phyloP scores from a whole-genome alignment of 2,329 filamentous ascomycete genomes.

The Apiospora saccharicola region DNA sequence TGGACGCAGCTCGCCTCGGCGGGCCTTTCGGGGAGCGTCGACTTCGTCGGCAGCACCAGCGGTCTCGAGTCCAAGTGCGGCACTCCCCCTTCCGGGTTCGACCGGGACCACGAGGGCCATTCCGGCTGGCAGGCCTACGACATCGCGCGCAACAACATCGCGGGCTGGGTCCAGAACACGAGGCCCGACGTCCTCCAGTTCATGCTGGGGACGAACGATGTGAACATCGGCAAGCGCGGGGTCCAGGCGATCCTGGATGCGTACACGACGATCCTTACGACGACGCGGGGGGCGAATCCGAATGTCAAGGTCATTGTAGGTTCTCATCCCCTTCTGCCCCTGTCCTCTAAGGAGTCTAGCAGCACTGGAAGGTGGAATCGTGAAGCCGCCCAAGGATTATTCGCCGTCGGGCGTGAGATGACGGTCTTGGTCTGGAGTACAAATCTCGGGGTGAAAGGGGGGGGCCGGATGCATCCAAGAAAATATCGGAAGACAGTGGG shows the following conservation, averaged over 20 bases:
- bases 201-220: slow-evolving; percentile 56
- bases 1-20: slow-evolving; percentile 49
- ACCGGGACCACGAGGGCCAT: slow-evolving; percentile 53
- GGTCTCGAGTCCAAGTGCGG: slow-evolving; percentile 48
- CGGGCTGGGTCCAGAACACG: slow-evolving; percentile 46
- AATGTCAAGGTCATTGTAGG: slow-evolving; percentile 50
- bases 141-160: slow-evolving; percentile 51
- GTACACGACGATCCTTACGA: slow-evolving; percentile 48
- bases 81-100: slow-evolving; percentile 43
- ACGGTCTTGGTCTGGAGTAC: too few relatives aligned
- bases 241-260: slow-evolving; percentile 47
- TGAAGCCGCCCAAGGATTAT: too few relatives aligned
- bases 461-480: too few relatives aligned
- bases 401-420: too few relatives aligned
- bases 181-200: slow-evolving; percentile 53
- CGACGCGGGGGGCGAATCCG: slow-evolving; percentile 47
- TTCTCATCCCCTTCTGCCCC: not conserved
- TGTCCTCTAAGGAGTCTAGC: not conserved
- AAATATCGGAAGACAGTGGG: too few relatives aligned
- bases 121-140: slow-evolving; percentile 51
- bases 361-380: too few relatives aligned
- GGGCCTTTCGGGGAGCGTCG: slow-evolving; percentile 43
- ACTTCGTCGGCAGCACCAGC: slow-evolving; percentile 52
- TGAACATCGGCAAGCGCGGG: slow-evolving; percentile 39
- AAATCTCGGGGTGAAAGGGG: too few relatives aligned